Conservation (phyloP, 805 yeast genomes). For the Isabelozyma gotoi region DNA sequence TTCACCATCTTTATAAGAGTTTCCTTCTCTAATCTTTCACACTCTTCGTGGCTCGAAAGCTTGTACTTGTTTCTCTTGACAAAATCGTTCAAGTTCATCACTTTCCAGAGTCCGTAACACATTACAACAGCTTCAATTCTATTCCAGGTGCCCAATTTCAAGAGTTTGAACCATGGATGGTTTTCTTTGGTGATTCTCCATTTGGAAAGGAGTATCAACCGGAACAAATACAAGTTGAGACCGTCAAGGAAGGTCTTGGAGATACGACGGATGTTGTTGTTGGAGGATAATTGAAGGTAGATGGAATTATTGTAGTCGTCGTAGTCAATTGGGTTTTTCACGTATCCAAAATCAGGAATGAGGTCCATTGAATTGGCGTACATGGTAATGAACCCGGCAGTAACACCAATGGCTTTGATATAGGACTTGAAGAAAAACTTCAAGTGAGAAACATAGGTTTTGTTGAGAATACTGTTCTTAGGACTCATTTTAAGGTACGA, state of each 20-base stretch:
- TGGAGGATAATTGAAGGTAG: background rate
- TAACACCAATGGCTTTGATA: conserved; percentile 33
- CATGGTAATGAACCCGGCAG: conserved; percentile 29
- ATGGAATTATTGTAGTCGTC: conserved; percentile 5
- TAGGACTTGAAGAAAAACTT: conserved; percentile 33
- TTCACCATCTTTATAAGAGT: conserved; percentile 15
- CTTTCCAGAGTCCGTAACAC: conserved; percentile 35
- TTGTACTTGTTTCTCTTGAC: conserved; percentile 16
- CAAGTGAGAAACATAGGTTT: conserved; percentile 12
- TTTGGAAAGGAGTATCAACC: conserved; percentile 36
- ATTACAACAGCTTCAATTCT: conserved; percentile 30
- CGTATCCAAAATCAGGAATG: conserved; percentile 18
- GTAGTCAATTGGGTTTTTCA: conserved; percentile 4
- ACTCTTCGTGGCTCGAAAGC: conserved; percentile 5
- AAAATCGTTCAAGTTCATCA: conserved; percentile 38
- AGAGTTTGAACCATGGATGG: conserved; percentile 30
- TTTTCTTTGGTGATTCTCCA: conserved; percentile 43
- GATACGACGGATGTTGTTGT: conserved; percentile 17
- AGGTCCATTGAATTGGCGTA: conserved; percentile 19
- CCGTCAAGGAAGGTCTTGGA: conserved; percentile 24
- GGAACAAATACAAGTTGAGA: conserved; percentile 30
- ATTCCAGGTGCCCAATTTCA: conserved; percentile 29
- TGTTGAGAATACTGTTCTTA: conserved; percentile 2
- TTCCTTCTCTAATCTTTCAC: conserved; percentile 12
- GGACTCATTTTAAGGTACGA: conserved; percentile 8